A percentile compares a stretch with the other conserved stretches of the same genome.
These are phyloP conservation scores for Pyrenochaeta sp. DNA, from an alignment of 2,329 filamentous ascomycete genomes.

Conservation along the genomic window DNA sequence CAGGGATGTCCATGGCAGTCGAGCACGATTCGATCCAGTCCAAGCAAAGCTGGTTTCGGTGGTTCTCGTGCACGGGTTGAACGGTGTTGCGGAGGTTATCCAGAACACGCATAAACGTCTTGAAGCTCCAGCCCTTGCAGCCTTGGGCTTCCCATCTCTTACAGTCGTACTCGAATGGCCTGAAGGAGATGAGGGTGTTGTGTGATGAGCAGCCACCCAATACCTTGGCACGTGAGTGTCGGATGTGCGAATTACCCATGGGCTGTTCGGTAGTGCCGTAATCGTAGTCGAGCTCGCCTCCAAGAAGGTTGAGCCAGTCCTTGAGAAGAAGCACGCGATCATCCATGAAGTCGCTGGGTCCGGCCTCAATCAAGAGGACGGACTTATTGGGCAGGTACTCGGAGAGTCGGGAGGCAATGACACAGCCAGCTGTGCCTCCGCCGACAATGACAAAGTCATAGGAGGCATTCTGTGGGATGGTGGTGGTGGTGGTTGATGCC, in stretches of 20 bases:
- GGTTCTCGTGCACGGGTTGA: conserved; percentile 83
- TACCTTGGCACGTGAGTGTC: conserved; percentile 91
- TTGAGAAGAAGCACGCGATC: conserved; percentile 86
- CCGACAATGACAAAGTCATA: conserved; percentile 89
- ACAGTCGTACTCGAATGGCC: conserved; percentile 88
- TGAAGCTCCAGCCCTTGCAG: conserved; percentile 86
- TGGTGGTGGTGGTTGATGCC: conserved; percentile 64
- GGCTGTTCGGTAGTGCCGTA: conserved; percentile 90
- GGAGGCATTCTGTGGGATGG: conserved; percentile 67
- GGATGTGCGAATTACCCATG: conserved; percentile 89
- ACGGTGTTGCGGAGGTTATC: conserved; percentile 90
- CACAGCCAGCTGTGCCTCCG: conserved; percentile 83
- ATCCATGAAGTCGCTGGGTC: conserved; percentile 88
- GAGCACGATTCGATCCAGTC: conserved; percentile 89
- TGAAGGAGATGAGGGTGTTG: conserved; percentile 93
- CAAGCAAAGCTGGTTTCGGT: conserved; percentile 89
- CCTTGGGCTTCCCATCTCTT: conserved; percentile 84
- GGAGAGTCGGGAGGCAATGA: conserved; percentile 79
- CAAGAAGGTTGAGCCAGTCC: conserved; percentile 85
- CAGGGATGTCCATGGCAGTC: conserved; percentile 78
- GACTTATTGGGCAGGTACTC: conserved; percentile 85
- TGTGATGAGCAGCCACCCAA: conserved; percentile 92
- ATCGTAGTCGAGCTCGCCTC: conserved; percentile 88
- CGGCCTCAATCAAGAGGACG: conserved; percentile 85
- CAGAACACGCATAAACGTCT: conserved; percentile 80